Evolutionary conservation across 2,329 filamentous ascomycete genomes (phyloP), one percentile per base, ranked within the genome.

Genomic region (Fulvia fulva): DNA sequence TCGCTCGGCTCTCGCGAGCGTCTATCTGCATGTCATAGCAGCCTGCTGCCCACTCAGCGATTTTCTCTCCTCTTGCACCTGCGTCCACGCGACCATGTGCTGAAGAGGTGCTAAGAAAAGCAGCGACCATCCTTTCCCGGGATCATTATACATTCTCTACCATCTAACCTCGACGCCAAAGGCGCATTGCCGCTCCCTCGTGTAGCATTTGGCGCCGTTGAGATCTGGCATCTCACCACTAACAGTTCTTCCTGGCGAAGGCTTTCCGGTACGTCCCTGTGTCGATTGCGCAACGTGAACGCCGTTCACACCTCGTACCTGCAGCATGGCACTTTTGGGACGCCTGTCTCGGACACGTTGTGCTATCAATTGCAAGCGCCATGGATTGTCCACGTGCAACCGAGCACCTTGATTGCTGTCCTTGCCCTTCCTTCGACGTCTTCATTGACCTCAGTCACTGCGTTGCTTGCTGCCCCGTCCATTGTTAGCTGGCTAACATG

Each of bases 221-320:
- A 67, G 68, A 69, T 69, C 68, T 64, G 68, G 67, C 47, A 70
- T 70, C 67, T 70, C 65, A 61, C 69, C 66, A 68, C 56, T 69
- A 34, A 60, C 61, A 62, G 60, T 54, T 58, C 67, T 70, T 71
- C 70, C 67, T 65, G 67, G 67, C 50, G 70, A 70, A 68, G 66
- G 63, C 69, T 55, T 57, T 60, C 53, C 66, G 67, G 70, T 71
- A 69, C 65, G 70, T 71, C 57, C 51, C 53, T 28, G 60, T 46
- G 56, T 56, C 53, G 44, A 60, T 64, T 68, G 59, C 63, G 60
- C 63, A 63, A 63, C 41, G 26, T 55, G 28, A 46, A 49, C 58
- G 60, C 57, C 53, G 50, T 59, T 52, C 57, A 56, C 49, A 23
- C 56, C 53, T 47, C 46, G 50, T 51, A 43, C 59, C 51, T 58